These are phyloP conservation scores for Fusarium odoratissimum DNA, from an alignment of 2,329 filamentous ascomycete species.

Conservation along the genomic window DNA sequence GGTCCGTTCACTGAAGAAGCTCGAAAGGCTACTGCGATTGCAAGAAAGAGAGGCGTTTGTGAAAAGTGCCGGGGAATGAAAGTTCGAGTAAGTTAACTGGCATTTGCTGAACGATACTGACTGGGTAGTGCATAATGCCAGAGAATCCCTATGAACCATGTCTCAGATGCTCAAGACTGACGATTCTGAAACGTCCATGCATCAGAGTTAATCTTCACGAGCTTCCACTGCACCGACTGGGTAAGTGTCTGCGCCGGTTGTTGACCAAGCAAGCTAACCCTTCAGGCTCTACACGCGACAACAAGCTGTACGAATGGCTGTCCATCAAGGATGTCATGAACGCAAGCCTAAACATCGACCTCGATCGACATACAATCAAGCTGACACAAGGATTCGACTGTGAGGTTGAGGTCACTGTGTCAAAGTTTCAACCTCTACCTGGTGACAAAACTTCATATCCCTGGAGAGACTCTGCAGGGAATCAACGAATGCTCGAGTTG, in stretches of 20 bases:
- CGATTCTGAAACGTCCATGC: not conserved
- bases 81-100: not conserved
- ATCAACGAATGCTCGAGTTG: not conserved
- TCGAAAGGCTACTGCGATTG: not conserved
- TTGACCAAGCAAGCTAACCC: no score
- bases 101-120: not conserved
- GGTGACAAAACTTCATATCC: not conserved
- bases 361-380: not conserved
- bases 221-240: no score
- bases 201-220: not conserved
- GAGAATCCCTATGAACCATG: not conserved
- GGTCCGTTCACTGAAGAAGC: not conserved
- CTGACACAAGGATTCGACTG: not conserved
- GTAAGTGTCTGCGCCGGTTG: no score
- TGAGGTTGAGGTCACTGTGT: accelerated
- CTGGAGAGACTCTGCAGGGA: not conserved
- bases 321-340: not conserved
- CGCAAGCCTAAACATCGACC: not conserved
- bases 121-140: not conserved
- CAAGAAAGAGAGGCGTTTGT: not conserved
- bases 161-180: not conserved
- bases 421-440: not conserved
- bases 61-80: not conserved
- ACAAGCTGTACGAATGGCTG: not conserved
- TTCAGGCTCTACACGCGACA: not conserved